A percentile compares a stretch with the other conserved stretches of the same genome.
Evolutionary conservation across 2,329 filamentous ascomycete genomes (phyloP).

Genomic region (Elsinoe necatrix): DNA sequence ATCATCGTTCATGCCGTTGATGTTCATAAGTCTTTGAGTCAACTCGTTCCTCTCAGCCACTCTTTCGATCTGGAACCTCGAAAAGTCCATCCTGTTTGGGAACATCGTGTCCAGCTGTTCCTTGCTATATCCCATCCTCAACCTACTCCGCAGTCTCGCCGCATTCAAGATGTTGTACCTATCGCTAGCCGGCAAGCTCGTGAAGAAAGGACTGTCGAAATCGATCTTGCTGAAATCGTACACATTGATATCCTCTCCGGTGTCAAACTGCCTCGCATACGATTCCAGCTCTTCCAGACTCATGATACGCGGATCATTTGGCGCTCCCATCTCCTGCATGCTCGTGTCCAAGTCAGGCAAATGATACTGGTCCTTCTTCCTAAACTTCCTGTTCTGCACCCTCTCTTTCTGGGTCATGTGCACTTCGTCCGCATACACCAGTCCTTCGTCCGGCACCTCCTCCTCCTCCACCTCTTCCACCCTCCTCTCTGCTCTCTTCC

Average conservation of each 20-base stretch:
- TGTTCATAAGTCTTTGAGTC: conserved; percentile 87
- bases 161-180: conserved; percentile 97
- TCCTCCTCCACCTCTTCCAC: conserved; percentile 53
- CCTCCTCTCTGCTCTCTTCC: conserved; percentile 35
- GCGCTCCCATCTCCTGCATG: conserved; percentile 76
- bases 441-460: conserved; percentile 59
- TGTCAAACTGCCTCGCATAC: conserved; percentile 86
- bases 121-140: conserved; percentile 94
- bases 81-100: conserved; percentile 94
- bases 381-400: conserved; percentile 65
- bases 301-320: conserved; percentile 94
- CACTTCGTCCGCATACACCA: conserved; percentile 88
- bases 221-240: conserved; percentile 99
- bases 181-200: conserved; percentile 79
- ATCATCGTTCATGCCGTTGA: conserved; percentile 82
- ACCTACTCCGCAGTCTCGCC: conserved; percentile 72
- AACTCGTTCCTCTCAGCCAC: conserved; percentile 88
- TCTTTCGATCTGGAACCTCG: conserved; percentile 88
- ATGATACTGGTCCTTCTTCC: conserved; percentile 91
- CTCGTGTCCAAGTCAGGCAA: conserved; percentile 73
- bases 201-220: conserved; percentile 92
- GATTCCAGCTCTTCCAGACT: conserved; percentile 87
- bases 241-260: conserved; percentile 73
- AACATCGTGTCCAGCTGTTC: conserved; percentile 97
- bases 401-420: conserved; percentile 72